Evolutionary conservation across 768 basidiomycete species (phyloP).

Genomic region (Dacryopinax spathularia): DNA sequence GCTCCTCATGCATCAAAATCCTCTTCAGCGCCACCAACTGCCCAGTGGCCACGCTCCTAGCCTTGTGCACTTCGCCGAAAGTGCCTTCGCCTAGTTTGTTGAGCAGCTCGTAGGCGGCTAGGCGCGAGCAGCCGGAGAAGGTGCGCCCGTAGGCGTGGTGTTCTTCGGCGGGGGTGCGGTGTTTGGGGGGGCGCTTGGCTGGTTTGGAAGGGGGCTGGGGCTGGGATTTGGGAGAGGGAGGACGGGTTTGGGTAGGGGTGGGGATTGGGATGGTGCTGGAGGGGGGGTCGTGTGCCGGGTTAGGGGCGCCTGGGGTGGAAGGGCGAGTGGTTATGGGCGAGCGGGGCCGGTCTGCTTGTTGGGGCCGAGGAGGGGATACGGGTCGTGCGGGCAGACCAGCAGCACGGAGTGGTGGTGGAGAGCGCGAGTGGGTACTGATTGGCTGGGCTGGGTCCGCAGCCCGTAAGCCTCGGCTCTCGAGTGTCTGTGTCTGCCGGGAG

Average conservation of each 20-base stretch:
- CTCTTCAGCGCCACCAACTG: slow-evolving; percentile 75
- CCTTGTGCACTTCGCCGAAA: slow-evolving; percentile 92
- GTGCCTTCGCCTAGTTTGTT: slow-evolving; percentile 93
- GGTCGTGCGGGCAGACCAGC: neutral
- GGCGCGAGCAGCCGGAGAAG: slow-evolving; percentile 55
- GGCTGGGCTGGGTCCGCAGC: neutral
- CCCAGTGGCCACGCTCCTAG: slow-evolving; percentile 46
- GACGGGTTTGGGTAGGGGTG: neutral
- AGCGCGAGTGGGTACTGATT: neutral
- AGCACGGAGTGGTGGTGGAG: neutral
- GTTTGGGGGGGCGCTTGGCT: neutral
- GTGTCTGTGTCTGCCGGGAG: too few relatives aligned
- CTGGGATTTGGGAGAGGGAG: neutral
- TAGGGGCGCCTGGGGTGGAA: neutral
- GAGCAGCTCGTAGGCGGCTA: slow-evolving; percentile 64
- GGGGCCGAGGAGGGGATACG: too few relatives aligned
- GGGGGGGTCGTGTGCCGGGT: neutral
- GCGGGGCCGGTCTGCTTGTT: neutral
- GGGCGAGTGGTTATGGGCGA: neutral
- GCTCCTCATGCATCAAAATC: slow-evolving; percentile 91
- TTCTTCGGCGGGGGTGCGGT: slow-evolving; percentile 49
- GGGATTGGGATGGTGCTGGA: neutral
- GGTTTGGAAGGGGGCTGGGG: neutral
- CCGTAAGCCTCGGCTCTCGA: neutral
- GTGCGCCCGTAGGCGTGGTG: slow-evolving; percentile 47